Percentiles rank a stretch among this genome's conserved stretches.
Conservation (phyloP, 805 yeast genomes). For the Saccharomycopsis sp. region DNA sequence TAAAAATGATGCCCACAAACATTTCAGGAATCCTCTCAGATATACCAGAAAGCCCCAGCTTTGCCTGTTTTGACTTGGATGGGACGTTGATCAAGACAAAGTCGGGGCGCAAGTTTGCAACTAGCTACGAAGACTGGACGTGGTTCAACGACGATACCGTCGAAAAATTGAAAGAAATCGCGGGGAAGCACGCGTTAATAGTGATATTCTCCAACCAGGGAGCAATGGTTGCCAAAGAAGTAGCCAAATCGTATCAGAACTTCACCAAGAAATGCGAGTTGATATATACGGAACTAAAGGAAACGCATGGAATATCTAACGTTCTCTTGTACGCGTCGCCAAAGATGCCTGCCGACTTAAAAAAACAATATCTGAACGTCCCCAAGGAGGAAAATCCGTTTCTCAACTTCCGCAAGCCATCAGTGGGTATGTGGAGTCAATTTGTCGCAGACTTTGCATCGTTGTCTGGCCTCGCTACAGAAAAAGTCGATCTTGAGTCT, state of each 20-base stretch:
- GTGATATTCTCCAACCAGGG: constrained; percentile 89
- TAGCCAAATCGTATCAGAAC: constrained; percentile 30
- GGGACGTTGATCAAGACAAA: constrained; percentile 66
- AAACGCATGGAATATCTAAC: constrained; percentile 23
- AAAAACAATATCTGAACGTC: constrained; percentile 19
- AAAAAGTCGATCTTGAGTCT: constrained; percentile 32
- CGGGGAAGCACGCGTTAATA: constrained; percentile 32
- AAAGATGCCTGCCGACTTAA: constrained; percentile 38
- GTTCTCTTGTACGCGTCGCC: constrained; percentile 51
- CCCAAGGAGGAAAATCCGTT: constrained; percentile 20
- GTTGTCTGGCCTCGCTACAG: neutral
- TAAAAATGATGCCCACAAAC: neutral
- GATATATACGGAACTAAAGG: constrained; percentile 30
- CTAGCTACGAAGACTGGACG: constrained; percentile 66
- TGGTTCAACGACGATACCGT: constrained; percentile 41
- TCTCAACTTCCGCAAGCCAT: constrained; percentile 60
- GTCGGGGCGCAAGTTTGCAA: constrained; percentile 53
- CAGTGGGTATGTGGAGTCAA: constrained; percentile 66
- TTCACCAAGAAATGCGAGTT: constrained; percentile 38
- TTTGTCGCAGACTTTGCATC: constrained; percentile 35
- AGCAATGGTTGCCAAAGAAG: constrained; percentile 41
- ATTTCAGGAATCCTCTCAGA: neutral
- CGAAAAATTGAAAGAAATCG: constrained; percentile 21
- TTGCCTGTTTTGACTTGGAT: constrained; percentile 70
- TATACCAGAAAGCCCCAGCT: neutral